Percentiles rank a stretch among this genome's conserved stretches.
These are phyloP conservation scores for Hibiscus trionum DNA, from an alignment of 345 rosid species.

Conservation along the genomic window DNA sequence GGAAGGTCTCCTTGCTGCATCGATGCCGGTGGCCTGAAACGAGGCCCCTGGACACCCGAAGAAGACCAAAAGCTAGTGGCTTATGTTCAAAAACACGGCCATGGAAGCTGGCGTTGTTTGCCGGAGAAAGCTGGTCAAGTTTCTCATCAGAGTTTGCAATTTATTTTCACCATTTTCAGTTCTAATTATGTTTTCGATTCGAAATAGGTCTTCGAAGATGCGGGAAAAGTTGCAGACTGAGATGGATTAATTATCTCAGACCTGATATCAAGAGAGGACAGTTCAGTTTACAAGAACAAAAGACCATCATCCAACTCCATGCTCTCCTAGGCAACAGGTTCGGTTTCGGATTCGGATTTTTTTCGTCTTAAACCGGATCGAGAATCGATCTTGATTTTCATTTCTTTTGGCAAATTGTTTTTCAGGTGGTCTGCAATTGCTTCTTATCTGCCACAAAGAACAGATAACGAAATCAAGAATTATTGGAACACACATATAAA, in stretches of 20 bases:
- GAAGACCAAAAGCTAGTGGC: not conserved
- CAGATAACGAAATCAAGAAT: conserved; percentile 3
- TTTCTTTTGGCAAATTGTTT: not conserved
- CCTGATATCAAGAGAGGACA: not conserved
- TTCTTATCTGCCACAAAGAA: not conserved
- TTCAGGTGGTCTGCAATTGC: conserved; percentile 6
- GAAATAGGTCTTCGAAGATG: conserved; percentile 3
- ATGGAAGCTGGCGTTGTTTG: not conserved
- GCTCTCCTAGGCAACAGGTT: not conserved
- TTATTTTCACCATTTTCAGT: not conserved
- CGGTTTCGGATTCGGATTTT: not conserved
- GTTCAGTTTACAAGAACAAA: not conserved
- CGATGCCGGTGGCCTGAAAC: not conserved
- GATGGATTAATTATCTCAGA: not conserved
- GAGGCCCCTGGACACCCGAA: not conserved
- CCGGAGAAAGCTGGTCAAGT: not conserved
- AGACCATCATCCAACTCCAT: not conserved
- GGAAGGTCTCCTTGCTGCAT: not conserved
- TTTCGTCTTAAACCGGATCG: not conserved
- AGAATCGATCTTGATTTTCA: not conserved
- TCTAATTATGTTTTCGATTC: not conserved
- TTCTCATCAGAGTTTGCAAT: not conserved
- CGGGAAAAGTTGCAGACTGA: not conserved
- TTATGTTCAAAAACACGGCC: not conserved
- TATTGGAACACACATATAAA: conserved; percentile 2